phyloP scores from a whole-genome alignment of 148 eudicot genomes.

The Camellia granthamiana region DNA sequence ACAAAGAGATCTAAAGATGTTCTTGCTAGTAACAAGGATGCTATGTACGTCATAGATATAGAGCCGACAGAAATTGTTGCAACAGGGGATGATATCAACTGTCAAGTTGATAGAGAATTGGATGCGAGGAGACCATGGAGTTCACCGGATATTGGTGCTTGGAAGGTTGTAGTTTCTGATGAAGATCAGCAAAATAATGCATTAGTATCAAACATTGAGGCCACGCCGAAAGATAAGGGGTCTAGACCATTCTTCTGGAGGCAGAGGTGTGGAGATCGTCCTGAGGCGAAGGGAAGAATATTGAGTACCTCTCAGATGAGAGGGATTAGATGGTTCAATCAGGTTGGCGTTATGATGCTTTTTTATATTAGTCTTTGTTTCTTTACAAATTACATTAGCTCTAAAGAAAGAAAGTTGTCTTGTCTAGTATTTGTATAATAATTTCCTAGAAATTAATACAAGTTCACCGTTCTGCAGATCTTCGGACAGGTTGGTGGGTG shows the following conservation, averaged over 20 bases:
- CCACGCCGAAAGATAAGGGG: slow-evolving; percentile 66
- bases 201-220: slow-evolving; percentile 30
- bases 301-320: slow-evolving; percentile 33
- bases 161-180: slow-evolving; percentile 46
- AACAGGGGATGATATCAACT: slow-evolving; percentile 30
- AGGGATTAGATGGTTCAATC: slow-evolving; percentile 44
- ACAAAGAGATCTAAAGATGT: slow-evolving; percentile 28
- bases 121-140: slow-evolving; percentile 49
- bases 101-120: slow-evolving; percentile 38
- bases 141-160: slow-evolving; percentile 39
- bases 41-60: slow-evolving; percentile 25
- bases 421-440: background rate
- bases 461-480: slow-evolving; percentile 36
- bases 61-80: slow-evolving; percentile 29
- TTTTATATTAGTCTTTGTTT: background rate
- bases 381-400: background rate
- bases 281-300: slow-evolving; percentile 25
- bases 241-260: slow-evolving; percentile 30
- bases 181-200: slow-evolving; percentile 34
- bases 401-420: background rate
- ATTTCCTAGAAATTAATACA: background rate
- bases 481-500: slow-evolving; percentile 39
- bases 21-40: slow-evolving; percentile 26
- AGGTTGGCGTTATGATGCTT: slow-evolving; percentile 40
- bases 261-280: slow-evolving; percentile 22